phyloP scores from a whole-genome alignment of 805 yeast species.

The Wickerhamiella vanderwaltii region DNA sequence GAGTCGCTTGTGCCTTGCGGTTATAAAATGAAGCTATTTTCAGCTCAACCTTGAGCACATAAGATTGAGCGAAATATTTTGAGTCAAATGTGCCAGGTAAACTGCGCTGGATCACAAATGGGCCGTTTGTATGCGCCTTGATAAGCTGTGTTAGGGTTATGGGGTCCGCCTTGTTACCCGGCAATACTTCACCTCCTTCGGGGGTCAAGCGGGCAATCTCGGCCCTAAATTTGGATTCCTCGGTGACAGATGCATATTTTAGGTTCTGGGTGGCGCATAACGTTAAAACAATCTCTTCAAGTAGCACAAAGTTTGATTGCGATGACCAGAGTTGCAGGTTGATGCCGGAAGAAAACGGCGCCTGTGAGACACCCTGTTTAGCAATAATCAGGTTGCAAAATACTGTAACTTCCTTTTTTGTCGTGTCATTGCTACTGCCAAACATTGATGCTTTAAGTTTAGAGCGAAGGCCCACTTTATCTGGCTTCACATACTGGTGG shows the following conservation, averaged over 20 bases:
- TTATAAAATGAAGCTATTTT: constrained; percentile 3
- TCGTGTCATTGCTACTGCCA: not conserved
- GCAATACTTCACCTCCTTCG: constrained; percentile 7
- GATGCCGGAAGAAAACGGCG: constrained; percentile 8
- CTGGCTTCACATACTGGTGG: not conserved
- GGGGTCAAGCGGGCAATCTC: constrained; percentile 4
- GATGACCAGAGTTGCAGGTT: constrained; percentile 4
- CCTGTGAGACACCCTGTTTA: constrained; percentile 9
- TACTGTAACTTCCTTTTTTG: constrained; percentile 3
- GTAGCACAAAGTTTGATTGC: constrained; percentile 1
- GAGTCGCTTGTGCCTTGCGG: not conserved
- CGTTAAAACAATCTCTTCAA: constrained; percentile 1
- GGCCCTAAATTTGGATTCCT: constrained; percentile 8
- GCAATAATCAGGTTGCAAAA: constrained; percentile 3
- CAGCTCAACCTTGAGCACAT: constrained; percentile 7
- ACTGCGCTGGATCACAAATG: not conserved
- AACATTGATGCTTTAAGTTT: constrained; percentile 5
- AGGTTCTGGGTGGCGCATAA: constrained; percentile 6
- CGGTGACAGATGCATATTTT: constrained; percentile 2
- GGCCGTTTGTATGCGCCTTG: constrained; percentile 5
- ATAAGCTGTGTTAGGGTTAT: constrained; percentile 2
- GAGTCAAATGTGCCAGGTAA: constrained; percentile 10
- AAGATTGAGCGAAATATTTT: constrained; percentile 4
- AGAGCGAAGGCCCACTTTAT: constrained; percentile 1
- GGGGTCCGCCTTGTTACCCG: not conserved